A percentile compares a stretch with the other conserved stretches of the same genome.
Conservation (phyloP, 768 basidiomycete genomes). For the Tephrocybe sp. region DNA sequence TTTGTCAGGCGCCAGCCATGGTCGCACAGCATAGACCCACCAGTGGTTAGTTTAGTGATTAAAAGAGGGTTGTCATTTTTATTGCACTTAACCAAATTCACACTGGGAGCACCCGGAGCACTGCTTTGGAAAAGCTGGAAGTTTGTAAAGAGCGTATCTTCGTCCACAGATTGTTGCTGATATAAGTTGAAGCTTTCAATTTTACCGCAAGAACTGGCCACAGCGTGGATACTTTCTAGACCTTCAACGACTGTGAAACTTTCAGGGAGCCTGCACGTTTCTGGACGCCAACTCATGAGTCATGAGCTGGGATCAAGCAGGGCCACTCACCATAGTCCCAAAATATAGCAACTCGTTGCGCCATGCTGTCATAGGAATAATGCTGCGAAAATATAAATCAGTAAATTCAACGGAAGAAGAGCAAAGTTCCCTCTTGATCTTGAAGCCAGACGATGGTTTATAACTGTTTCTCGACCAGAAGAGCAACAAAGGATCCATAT, state of each 20-base stretch:
- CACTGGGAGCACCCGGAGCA: background rate
- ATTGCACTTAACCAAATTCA: constrained; percentile 1
- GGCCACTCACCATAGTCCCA: constrained; percentile 26
- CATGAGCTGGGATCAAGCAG: background rate
- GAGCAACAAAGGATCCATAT: background rate
- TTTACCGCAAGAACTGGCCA: constrained; percentile 27
- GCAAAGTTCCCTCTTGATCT: too few relatives aligned
- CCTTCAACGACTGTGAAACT: constrained; percentile 26
- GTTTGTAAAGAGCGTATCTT: background rate
- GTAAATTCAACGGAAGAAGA: too few relatives aligned
- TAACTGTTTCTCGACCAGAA: too few relatives aligned
- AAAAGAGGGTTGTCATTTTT: background rate
- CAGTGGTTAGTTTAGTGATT: constrained; percentile 1
- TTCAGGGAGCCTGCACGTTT: constrained; percentile 30
- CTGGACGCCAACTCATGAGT: constrained; percentile 14
- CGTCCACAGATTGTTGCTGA: too few relatives aligned
- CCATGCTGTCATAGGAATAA: background rate
- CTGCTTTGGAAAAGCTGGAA: background rate
- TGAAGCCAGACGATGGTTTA: too few relatives aligned
- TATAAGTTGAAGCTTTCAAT: constrained; percentile 33
- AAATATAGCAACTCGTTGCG: constrained; percentile 17
- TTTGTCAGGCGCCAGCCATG: background rate
- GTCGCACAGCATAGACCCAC: background rate
- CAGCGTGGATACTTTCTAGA: constrained; percentile 25
- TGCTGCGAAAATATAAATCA: too few relatives aligned